Evolutionary conservation across 2,329 filamentous ascomycete genomes (phyloP), one percentile per base, ranked within the genome.

Genomic region (Colletotrichum paranaense): DNA sequence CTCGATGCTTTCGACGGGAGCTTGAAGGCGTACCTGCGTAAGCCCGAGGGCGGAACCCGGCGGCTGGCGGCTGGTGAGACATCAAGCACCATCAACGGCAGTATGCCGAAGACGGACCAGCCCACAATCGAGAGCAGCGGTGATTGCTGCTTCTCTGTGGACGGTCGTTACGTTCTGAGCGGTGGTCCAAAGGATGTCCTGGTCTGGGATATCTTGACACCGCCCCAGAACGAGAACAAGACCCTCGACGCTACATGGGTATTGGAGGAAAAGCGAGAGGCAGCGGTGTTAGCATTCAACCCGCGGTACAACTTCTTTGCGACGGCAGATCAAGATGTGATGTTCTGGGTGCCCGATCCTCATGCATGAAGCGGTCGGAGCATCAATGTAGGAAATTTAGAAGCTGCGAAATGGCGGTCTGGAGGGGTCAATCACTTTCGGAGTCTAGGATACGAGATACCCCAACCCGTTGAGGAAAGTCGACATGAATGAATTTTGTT

Each of bases 271-370:
- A 90, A 89, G 84, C 91, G 87, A 80, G 91, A 90, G 83, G 91
- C 91, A 5, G 93, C 93, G 1, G 89, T 97, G 14, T 87, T 98
- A 55, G 94, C 93, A 26, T 97, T 95, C 81, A 98, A 98, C 80
- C 97, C 95, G 30, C 89, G 95, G 62, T 97, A 93, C 82, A 98
- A 98, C 82, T 92, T 98, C 85, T 89, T 98, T 76, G 95, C 95
- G 9, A 97, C 93, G 57, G 97, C 95, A 4, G 95, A 98, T 78
- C 93, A 93, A 79, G 95, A 98, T 67, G 86, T 95, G 73, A 84
- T 94, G 24, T 94, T 95, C 77, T 95, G 93, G 93, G 82, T 94
- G 46, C 93, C 93, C 1, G 93, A 95, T 80, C 89, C 91, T 56
- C 86, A 89, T 77, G 83, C 84, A 8, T 90, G 82, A 80, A 75